Evolutionary conservation across 208 protist species (phyloP), one percentile per base, ranked within the genome.

Genomic region (Leishmania lainsoni): DNA sequence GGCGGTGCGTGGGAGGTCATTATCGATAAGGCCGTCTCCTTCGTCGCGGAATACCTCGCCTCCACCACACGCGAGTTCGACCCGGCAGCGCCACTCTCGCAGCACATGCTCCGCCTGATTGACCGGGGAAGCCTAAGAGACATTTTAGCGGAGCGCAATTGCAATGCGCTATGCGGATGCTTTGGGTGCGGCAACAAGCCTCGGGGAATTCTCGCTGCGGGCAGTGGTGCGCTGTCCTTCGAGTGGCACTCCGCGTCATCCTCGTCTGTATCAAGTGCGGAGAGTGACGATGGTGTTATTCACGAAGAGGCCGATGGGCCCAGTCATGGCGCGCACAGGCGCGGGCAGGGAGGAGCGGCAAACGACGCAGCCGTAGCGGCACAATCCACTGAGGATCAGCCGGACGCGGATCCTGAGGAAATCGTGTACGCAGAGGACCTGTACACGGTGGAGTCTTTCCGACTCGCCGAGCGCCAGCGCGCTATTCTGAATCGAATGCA

Each of bases 81-180:
- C 45, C 75, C 79, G 26, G 45, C 77, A 29, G 83, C 88, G 1
- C 75, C 78, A 4, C 80, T 91, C 4, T 84, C 90, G 29, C 54
- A 48, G 35, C 76, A 83, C 75, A 97, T 97, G 91, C 81, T 97
- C 1, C 69, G 68, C 20, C 86, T 97, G 0, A 4, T 97, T 14
- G 92, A 97, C 75, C 85, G 79, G 59, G 68, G 66, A 51, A 86
- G 84, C 5, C 75, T 97, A 59, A 85, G 84, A 26, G 90, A 94
- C 78, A 80, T 97, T 63, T 26, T 94, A n/a, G 83, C 89, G 29
- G 91, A 94, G 85, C 90, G 93, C 39, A 97, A 93, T 75, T 85
- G 85, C 63, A 86, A 86, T 70, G 72, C 79, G 16, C 78, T 91
- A 29, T 97, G 93, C 68, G 93, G 89, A 3, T 87, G 87, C 79